Conservation (phyloP, 2,329 filamentous ascomycete species). For the Xylaria sp. region DNA sequence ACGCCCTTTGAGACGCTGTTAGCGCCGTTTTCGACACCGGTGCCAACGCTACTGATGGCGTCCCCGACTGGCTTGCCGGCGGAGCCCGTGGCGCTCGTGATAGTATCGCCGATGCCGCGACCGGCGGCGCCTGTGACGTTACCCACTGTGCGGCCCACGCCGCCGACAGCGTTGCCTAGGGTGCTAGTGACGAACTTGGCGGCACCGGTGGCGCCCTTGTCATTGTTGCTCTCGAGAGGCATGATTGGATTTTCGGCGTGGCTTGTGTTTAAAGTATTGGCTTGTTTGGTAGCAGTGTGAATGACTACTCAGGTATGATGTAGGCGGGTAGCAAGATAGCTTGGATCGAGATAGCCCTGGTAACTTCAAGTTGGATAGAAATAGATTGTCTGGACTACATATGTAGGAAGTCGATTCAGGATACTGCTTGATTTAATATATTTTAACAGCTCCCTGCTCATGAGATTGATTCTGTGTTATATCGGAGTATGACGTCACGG, state of each 20-base stretch:
- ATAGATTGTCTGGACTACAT: neutral
- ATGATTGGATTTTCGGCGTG: slow-evolving; percentile 36
- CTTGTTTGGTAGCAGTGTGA: slow-evolving; percentile 3
- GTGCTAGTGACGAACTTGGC: slow-evolving; percentile 53
- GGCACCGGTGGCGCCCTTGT: slow-evolving; percentile 49
- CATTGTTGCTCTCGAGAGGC: slow-evolving; percentile 48
- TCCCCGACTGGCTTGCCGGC: slow-evolving; percentile 61
- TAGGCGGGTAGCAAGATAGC: neutral
- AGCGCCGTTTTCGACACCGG: slow-evolving; percentile 58
- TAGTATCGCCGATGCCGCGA: slow-evolving; percentile 59
- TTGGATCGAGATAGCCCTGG: neutral
- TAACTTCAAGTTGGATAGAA: neutral
- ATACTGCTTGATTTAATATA: neutral
- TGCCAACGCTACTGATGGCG: slow-evolving; percentile 56
- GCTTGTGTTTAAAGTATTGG: neutral
- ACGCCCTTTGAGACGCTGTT: slow-evolving; percentile 57
- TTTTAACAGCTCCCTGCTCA: neutral
- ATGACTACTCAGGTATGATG: neutral
- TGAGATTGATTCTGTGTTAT: neutral
- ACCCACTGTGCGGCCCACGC: slow-evolving; percentile 49
- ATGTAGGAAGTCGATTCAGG: neutral
- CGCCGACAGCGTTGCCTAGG: slow-evolving; percentile 48
- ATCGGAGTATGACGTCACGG: slow-evolving; percentile 23
- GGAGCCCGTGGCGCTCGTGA: slow-evolving; percentile 58
- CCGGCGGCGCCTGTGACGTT: slow-evolving; percentile 55